phyloP scores from a whole-genome alignment of 345 rosid genomes.

The Atalantia buxifolia region DNA sequence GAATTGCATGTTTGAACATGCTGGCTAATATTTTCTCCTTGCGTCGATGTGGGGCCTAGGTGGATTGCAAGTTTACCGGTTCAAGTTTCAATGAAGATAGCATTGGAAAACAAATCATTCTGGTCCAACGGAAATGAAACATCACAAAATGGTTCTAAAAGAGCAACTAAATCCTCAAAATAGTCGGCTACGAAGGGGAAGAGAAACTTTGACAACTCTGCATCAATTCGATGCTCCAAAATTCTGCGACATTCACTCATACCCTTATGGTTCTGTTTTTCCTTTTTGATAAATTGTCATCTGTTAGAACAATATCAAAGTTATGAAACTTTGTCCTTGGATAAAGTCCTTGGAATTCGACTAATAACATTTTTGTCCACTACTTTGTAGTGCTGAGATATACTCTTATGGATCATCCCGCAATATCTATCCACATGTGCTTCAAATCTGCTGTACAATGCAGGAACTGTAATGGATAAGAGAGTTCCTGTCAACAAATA shows the following conservation, averaged over 20 bases:
- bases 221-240: not conserved
- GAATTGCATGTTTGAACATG: not conserved
- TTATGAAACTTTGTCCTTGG: conserved; percentile 66
- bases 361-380: conserved; percentile 72
- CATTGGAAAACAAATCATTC: not conserved
- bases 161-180: not conserved
- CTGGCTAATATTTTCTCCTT: not conserved
- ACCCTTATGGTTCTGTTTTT: not conserved
- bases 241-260: not conserved
- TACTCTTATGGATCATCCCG: conserved; percentile 57
- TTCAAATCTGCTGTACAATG: conserved; percentile 67
- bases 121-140: not conserved
- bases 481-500: conserved; percentile 59
- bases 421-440: conserved; percentile 65
- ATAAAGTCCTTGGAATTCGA: conserved; percentile 60
- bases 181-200: not conserved
- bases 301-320: not conserved
- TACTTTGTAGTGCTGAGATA: conserved; percentile 70
- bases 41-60: too few species aligned
- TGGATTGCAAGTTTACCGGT: not conserved
- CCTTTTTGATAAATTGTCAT: not conserved
- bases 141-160: not conserved
- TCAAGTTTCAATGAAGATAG: not conserved
- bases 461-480: conserved; percentile 75
- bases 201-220: not conserved